Evolutionary conservation across 129 eudicot species (phyloP).

Genomic region (Calendula officinalis): DNA sequence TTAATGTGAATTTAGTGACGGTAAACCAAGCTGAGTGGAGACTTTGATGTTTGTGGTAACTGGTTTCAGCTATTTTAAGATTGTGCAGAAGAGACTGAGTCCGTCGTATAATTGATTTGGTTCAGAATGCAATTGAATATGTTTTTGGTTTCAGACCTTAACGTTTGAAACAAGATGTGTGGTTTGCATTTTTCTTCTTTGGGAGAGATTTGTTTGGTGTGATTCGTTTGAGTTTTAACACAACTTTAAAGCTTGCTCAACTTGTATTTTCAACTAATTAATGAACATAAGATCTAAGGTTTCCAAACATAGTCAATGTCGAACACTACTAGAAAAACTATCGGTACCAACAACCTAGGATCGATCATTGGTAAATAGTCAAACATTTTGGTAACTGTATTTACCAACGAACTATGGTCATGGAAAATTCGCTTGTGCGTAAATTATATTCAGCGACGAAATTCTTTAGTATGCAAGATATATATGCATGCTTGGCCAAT

Average conservation of each 20-base stretch:
- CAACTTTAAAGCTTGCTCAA: neutral
- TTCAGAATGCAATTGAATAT: neutral
- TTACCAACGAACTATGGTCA: too few relatives aligned
- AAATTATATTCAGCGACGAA: too few relatives aligned
- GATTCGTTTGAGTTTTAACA: constrained; percentile 10
- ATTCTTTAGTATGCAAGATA: too few relatives aligned
- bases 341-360: neutral
- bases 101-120: neutral
- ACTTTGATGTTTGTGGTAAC: constrained; percentile 24
- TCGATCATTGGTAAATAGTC: too few relatives aligned
- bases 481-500: too few relatives aligned
- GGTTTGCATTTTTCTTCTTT: neutral
- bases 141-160: neutral
- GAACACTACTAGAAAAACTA: neutral
- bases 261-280: neutral
- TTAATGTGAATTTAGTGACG: constrained; percentile 34
- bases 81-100: neutral
- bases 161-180: neutral
- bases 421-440: too few relatives aligned
- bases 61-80: constrained; percentile 1
- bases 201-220: constrained; percentile 4
- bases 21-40: constrained; percentile 45
- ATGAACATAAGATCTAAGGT: neutral
- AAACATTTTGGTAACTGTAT: too few relatives aligned
- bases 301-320: neutral